These are phyloP conservation scores for Chrysoporthe cubensis DNA, from an alignment of 2,329 filamentous ascomycete genomes.

Conservation along the genomic window DNA sequence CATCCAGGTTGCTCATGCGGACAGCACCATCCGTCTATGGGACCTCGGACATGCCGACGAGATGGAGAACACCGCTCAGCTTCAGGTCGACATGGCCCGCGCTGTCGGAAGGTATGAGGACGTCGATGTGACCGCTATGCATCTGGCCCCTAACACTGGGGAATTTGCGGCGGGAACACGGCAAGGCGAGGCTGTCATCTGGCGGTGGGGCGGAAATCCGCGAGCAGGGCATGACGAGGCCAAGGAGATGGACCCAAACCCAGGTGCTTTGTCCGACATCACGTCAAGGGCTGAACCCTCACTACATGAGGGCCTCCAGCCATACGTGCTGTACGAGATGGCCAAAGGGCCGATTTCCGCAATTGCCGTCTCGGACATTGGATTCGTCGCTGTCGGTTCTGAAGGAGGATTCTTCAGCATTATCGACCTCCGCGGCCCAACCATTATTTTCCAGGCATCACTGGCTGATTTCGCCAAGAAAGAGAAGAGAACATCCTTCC, in stretches of 20 bases:
- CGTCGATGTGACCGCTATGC: constrained; percentile 77
- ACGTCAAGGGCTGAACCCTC: constrained; percentile 69
- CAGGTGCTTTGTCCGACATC: constrained; percentile 76
- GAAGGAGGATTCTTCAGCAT: constrained; percentile 80
- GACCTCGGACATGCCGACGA: constrained; percentile 91
- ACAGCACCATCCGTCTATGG: constrained; percentile 91
- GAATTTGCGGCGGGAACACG: constrained; percentile 83
- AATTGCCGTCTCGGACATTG: constrained; percentile 85
- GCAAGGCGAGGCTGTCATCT: constrained; percentile 84
- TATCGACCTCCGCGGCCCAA: constrained; percentile 85
- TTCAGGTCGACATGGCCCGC: constrained; percentile 86
- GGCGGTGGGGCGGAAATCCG: constrained; percentile 84
- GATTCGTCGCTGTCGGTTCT: constrained; percentile 87
- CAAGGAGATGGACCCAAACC: constrained; percentile 58
- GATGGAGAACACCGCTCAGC: constrained; percentile 79
- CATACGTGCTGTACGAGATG: constrained; percentile 80
- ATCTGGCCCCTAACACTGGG: constrained; percentile 77
- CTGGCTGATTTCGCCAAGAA: constrained; percentile 74
- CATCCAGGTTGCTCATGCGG: constrained; percentile 84
- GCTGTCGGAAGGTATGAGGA: constrained; percentile 79
- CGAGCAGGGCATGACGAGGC: constrained; percentile 66
- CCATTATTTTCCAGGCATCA: constrained; percentile 76
- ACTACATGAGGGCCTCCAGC: constrained; percentile 71
- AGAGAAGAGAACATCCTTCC: constrained; percentile 77
- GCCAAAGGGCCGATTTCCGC: constrained; percentile 80